These are phyloP conservation scores for Phallus indusiatus DNA, from an alignment of 768 basidiomycete species.

Conservation along the genomic window DNA sequence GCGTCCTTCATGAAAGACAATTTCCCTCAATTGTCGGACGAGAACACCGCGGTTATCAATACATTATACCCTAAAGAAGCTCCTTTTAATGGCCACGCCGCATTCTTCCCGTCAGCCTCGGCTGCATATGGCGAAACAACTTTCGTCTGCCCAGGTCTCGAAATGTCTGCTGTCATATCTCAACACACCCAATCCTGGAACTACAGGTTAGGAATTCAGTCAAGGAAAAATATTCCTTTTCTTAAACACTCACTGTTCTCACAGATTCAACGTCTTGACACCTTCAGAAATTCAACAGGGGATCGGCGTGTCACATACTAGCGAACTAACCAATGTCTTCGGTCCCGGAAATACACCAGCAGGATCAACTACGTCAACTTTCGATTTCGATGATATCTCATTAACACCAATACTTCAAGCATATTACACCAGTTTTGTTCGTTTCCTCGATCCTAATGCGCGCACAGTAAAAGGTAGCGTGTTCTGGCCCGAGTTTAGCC, in stretches of 20 bases:
- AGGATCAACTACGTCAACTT: constrained; percentile 27
- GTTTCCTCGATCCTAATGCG: constrained; percentile 28
- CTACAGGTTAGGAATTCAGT: not conserved
- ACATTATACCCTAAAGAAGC: constrained; percentile 1
- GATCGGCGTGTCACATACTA: not conserved
- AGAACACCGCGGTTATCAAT: constrained; percentile 1
- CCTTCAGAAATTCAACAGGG: not conserved
- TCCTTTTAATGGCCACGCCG: not conserved
- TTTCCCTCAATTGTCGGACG: not conserved
- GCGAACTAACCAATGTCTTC: constrained; percentile 5
- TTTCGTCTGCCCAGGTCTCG: constrained; percentile 4
- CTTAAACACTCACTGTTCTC: not conserved
- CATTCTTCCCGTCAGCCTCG: constrained; percentile 4
- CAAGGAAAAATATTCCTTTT: not conserved
- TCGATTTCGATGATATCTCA: constrained; percentile 42
- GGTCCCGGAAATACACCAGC: constrained; percentile 23
- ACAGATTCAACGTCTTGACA: constrained; percentile 5
- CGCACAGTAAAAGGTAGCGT: constrained; percentile 38
- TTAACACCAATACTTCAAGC: constrained; percentile 26
- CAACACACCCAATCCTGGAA: constrained; percentile 7
- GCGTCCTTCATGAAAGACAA: constrained; percentile 3
- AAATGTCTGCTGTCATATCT: not conserved
- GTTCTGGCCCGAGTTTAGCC: constrained; percentile 4
- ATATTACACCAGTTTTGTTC: constrained; percentile 9
- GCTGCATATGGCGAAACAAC: constrained; percentile 8